Percentiles rank a stretch among this genome's conserved stretches.
Conservation (phyloP, 2,329 filamentous ascomycete genomes). For the Cytospora schulzeri region DNA sequence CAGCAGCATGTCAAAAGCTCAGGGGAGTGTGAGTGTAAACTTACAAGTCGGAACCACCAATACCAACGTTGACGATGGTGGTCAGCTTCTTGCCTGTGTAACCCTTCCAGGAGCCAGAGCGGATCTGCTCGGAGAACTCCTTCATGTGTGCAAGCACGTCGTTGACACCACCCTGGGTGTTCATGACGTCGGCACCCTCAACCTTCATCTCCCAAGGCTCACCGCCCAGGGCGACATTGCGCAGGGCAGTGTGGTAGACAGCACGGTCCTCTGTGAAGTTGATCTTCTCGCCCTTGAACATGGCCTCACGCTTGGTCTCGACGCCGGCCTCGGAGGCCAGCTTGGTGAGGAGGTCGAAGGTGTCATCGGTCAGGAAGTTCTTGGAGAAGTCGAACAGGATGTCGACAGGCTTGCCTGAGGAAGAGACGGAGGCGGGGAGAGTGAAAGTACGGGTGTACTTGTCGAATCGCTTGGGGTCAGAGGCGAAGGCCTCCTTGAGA, state of each 20-base stretch:
- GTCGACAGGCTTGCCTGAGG: constrained; percentile 59
- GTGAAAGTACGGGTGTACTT: constrained; percentile 87
- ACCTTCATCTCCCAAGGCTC: constrained; percentile 74
- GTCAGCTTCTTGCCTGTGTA: constrained; percentile 97
- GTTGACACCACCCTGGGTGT: constrained; percentile 84
- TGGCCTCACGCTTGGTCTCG: constrained; percentile 91
- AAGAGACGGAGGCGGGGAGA: constrained; percentile 75
- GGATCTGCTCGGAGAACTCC: constrained; percentile 93
- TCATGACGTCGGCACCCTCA: constrained; percentile 90
- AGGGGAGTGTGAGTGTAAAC: constrained; percentile 44
- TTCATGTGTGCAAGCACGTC: constrained; percentile 95
- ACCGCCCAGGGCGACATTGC: constrained; percentile 70
- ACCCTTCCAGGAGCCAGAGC: constrained; percentile 95
- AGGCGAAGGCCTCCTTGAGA: constrained; percentile 88
- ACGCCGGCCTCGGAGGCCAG: constrained; percentile 89
- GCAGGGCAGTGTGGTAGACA: constrained; percentile 92
- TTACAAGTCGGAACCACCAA: constrained; percentile 97
- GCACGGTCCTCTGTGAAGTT: constrained; percentile 98
- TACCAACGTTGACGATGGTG: constrained; percentile 95
- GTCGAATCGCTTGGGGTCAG: constrained; percentile 83
- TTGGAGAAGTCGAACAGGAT: constrained; percentile 99
- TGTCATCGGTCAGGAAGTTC: constrained; percentile 96
- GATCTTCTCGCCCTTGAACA: constrained; percentile 98
- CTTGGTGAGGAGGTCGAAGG: constrained; percentile 80
- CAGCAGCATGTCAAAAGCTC: background rate